A percentile compares a stretch with the other conserved stretches of the same genome.
These are phyloP conservation scores for Pythium myriotylum DNA, from an alignment of 352 stramenopile genomes.

Conservation along the genomic window DNA sequence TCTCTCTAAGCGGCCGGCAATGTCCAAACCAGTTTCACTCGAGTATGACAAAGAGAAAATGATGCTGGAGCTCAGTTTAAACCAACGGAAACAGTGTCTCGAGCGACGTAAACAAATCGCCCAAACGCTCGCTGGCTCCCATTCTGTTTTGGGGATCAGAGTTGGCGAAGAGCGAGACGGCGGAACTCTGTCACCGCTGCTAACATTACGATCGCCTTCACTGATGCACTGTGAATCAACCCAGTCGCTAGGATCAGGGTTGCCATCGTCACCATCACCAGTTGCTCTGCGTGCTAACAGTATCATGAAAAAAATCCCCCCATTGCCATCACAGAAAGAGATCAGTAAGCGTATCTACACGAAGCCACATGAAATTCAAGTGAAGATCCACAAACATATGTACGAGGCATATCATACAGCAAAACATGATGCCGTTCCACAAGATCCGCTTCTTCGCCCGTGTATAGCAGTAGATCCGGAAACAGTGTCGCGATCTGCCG, in stretches of 20 bases:
- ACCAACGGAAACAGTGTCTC: constrained; percentile 66
- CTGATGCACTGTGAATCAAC: constrained; percentile 22
- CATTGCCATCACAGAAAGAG: constrained; percentile 57
- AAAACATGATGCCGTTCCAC: constrained; percentile 45
- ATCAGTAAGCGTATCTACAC: constrained; percentile 68
- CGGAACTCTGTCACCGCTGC: background rate
- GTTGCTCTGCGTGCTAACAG: constrained; percentile 21
- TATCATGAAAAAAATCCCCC: constrained; percentile 48
- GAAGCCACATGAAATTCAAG: constrained; percentile 68
- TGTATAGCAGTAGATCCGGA: constrained; percentile 66
- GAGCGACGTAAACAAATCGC: constrained; percentile 48
- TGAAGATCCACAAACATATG: constrained; percentile 56
- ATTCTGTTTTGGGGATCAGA: constrained; percentile 68
- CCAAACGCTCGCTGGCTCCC: constrained; percentile 39
- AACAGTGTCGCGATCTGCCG: constrained; percentile 32
- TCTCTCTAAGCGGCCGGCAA: constrained; percentile 30
- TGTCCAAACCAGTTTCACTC: constrained; percentile 49
- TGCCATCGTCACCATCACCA: constrained; percentile 7
- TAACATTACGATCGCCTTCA: constrained; percentile 8
- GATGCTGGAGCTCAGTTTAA: constrained; percentile 69
- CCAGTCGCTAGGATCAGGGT: background rate
- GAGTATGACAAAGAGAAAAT: constrained; percentile 65
- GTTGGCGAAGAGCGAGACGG: constrained; percentile 19
- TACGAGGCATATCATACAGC: constrained; percentile 51
- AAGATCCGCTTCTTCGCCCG: constrained; percentile 67